Conservation (phyloP, 176 grass and related monocot species). For the Avena sativa region DNA sequence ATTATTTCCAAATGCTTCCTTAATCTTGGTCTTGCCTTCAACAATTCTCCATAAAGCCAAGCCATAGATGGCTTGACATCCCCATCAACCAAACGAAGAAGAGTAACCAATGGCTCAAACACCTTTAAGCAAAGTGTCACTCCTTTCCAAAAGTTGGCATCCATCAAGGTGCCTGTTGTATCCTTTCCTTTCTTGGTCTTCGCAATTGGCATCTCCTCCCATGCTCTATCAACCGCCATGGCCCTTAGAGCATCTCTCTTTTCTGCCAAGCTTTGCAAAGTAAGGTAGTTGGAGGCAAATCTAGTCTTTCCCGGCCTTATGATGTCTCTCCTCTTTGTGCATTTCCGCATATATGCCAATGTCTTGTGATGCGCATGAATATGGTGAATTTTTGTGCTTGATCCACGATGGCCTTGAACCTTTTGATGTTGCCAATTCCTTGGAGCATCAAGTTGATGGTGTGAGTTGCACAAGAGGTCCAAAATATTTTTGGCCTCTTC, state of each 20-base stretch:
- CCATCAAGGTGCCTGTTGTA: not conserved
- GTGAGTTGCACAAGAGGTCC: too few relatives aligned
- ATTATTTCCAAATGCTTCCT: not conserved
- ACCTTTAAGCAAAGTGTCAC: not conserved
- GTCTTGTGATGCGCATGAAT: constrained; percentile 9
- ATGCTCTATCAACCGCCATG: not conserved
- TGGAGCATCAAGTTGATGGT: too few relatives aligned
- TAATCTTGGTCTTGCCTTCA: not conserved
- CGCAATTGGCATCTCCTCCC: not conserved
- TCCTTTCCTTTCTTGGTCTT: not conserved
- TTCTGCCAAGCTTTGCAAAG: not conserved
- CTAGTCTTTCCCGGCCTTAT: not conserved
- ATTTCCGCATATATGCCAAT: not conserved
- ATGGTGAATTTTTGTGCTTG: not conserved
- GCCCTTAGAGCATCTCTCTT: not conserved
- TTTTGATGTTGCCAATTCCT: too few relatives aligned
- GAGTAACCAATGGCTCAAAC: not conserved
- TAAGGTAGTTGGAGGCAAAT: not conserved
- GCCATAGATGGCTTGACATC: not conserved
- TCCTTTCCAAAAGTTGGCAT: not conserved
- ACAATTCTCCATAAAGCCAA: not conserved
- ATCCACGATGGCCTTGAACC: not conserved
- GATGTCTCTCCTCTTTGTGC: not conserved
- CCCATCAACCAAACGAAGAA: not conserved
- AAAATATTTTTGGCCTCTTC: too few relatives aligned